Evolutionary conservation across 805 yeast genomes (phyloP), one percentile per base, ranked within the genome.

Genomic region (Candida ascalaphidarum): DNA sequence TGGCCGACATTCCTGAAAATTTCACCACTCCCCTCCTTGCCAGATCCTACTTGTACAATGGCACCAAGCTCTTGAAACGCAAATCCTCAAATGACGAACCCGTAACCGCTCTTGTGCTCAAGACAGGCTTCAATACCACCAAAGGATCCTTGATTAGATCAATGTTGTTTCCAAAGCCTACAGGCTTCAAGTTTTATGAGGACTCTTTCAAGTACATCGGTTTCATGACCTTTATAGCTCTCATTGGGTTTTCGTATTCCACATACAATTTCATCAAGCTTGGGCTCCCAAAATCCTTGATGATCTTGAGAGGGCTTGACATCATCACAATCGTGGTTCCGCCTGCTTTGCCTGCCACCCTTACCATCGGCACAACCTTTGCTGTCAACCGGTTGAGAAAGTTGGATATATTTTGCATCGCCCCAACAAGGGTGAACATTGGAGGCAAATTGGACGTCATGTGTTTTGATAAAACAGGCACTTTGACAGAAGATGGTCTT

Each of bases 181-280:
- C 78, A 1, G 94, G 94, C 0, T 89, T 89, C 64, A 86, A 86
- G 50, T 88, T 92, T 46, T 92, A 92, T 48, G 73, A 77, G 36
- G 98, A 92, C 58, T 88, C 97, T 2, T 92, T 92, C 68, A 81
- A 83, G 48, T 92, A 92, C 50, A 89, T 92, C 52, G 97, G 95
- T 0, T 84, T 88, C 38, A 92, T 92, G 98, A 69, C 92, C 0
- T 27, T 75, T 3, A 76, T 92, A 46, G 98, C 99, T 0, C 52
- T 71, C 28, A 26, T 83, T 34, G 99, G 99, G 0, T 92, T 92
- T 46, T 59, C 78, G 3, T 70, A 82, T 36, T 84, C 95, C 23
- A 83, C 95, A 2, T 62, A 78, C 37, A 83, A 85, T 46, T 92
- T 92, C 51, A 68, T 89, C 34, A 64, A 73, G 41, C 56, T 92